A percentile compares a stretch with the other conserved stretches of the same genome.
These are phyloP conservation scores for Lachnellula cervina DNA, from an alignment of 2,329 filamentous ascomycete genomes.

Conservation along the genomic window DNA sequence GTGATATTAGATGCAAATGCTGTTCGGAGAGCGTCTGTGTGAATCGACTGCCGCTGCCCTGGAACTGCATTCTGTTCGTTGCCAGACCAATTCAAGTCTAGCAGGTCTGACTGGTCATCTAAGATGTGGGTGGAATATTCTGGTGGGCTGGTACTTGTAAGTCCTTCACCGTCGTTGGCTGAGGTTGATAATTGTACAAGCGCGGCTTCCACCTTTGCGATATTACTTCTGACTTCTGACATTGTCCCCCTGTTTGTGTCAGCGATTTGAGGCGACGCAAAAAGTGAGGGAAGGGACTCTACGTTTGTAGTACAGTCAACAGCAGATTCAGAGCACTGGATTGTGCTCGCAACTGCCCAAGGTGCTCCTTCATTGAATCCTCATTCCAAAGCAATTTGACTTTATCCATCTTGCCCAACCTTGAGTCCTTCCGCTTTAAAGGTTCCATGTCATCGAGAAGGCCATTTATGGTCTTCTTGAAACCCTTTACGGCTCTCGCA, in stretches of 20 bases:
- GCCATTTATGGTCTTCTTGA: not conserved
- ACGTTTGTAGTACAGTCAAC: constrained; percentile 11
- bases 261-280: too few relatives aligned
- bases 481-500: constrained; percentile 1
- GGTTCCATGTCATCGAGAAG: constrained; percentile 5
- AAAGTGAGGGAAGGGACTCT: not conserved
- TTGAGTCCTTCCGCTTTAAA: not conserved
- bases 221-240: not conserved
- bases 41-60: not conserved
- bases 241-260: not conserved
- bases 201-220: not conserved
- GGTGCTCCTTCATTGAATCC: constrained; percentile 7
- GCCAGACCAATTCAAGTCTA: not conserved
- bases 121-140: not conserved
- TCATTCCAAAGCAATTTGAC: constrained; percentile 14
- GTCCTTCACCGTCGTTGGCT: not conserved
- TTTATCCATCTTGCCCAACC: not conserved
- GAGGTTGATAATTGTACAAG: not conserved
- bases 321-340: constrained; percentile 9
- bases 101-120: not conserved
- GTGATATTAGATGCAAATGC: too few relatives aligned
- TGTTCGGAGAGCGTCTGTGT: not conserved
- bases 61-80: not conserved
- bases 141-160: not conserved
- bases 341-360: constrained; percentile 8